Base-by-base conservation (phyloP, 2,329 filamentous ascomycete species). In the Fusarium fracticaudum region DNA sequence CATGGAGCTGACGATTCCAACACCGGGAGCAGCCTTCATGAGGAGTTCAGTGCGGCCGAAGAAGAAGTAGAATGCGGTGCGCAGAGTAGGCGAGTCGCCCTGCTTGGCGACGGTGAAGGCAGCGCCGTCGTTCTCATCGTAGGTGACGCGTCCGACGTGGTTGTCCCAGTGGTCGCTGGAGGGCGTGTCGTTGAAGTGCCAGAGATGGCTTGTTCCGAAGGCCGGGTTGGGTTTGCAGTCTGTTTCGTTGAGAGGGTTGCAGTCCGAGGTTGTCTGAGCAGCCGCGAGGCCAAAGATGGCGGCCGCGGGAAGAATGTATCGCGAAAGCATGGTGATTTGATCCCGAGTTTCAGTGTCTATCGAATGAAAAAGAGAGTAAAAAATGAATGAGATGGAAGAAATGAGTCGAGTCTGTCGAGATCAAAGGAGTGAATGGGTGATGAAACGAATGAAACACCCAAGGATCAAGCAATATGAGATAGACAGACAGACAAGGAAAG, bases 31-130 rank as follows among this genome's bases (percentile, higher is more conserved):
- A 8, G 93, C 93, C 84, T 94, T 94, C 86, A 97, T 89, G 75
- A 90, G 87, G 66, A 96, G 88, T 82, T 96, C 94, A 64, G 94
- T 91, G 69, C 91, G 90, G 61, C 94, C 94, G 75, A 93, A 96
- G 86, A 97, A 95, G 83, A 97, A 93, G 85, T 94, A 96, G 81
- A 95, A 96, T 77, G 91, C 90, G 53, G 93, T 91, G 73, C 91
- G 89, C 71, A 97, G 89, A 2, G 94, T 97, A 2, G 94, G 93
- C 1, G 94, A 93, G 77, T 97, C 90, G 72, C 91, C 90, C 73
- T 90, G 87, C 80, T 91, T 87, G 64, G 82, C 84, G 83, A 98
- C 91, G 59, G 88, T 92, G 84, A 97, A 95, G 63, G 88, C 85
- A 50, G 93, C 92, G 43, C 93, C 93, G n/a, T 84, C 81, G 0